Evolutionary conservation across 2,329 filamentous ascomycete genomes (phyloP).

Genomic region (Colletotrichum zoysiae): DNA sequence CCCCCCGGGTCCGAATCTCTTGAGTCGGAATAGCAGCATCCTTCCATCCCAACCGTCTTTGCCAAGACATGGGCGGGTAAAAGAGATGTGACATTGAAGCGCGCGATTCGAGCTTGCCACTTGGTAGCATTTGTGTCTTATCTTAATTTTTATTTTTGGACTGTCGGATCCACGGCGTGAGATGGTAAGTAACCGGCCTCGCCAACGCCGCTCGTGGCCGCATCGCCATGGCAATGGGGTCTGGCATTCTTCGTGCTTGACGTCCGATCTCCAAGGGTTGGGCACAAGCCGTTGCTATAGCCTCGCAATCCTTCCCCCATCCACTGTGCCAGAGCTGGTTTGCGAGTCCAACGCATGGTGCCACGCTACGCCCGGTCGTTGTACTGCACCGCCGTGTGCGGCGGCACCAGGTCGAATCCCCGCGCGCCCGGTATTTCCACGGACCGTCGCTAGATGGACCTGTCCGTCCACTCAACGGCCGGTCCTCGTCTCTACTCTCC

Average conservation of each 20-base stretch:
- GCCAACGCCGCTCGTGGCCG: not conserved
- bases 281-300: not conserved
- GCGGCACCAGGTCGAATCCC: not conserved
- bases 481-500: constrained; percentile 6
- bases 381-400: not conserved
- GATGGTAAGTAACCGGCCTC: constrained; percentile 10
- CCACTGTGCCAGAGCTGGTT: not conserved
- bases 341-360: not conserved
- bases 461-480: not conserved
- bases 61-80: constrained; percentile 6
- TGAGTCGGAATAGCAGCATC: constrained; percentile 26
- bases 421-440: not conserved
- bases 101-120: not conserved
- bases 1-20: not conserved
- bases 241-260: not conserved
- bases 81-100: constrained; percentile 13
- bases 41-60: constrained; percentile 5
- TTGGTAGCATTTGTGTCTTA: not conserved
- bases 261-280: not conserved
- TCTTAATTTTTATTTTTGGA: not conserved
- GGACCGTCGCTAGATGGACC: constrained; percentile 15
- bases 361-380: not conserved
- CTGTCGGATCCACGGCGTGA: not conserved
- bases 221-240: constrained; percentile 7
- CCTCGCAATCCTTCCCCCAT: not conserved